Percentiles rank a stretch among this genome's conserved stretches.
phyloP scores from a whole-genome alignment of 2,329 filamentous ascomycete genomes.

The Exophiala bonariae region DNA sequence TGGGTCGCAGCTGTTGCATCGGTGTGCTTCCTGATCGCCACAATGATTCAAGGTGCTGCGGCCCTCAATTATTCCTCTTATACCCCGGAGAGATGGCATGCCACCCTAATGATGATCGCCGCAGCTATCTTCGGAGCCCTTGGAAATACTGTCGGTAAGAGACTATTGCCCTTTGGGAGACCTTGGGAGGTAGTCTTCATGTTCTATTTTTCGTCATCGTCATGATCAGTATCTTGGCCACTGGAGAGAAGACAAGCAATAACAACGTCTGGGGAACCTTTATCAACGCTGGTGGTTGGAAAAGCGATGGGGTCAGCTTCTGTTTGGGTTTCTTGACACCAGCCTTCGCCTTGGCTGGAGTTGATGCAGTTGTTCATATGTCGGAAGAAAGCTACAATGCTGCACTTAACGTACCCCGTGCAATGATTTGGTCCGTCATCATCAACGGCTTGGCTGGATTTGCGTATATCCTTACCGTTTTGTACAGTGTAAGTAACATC shows the following conservation, averaged over 20 bases:
- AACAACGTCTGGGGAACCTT: constrained; percentile 34
- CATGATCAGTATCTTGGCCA: constrained; percentile 37
- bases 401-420: constrained; percentile 29
- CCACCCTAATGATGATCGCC: constrained; percentile 37
- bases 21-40: constrained; percentile 42
- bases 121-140: constrained; percentile 36
- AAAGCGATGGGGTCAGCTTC: constrained; percentile 35
- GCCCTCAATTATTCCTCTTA: constrained; percentile 40
- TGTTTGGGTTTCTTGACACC: constrained; percentile 33
- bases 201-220: constrained; percentile 50
- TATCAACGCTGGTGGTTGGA: constrained; percentile 36
- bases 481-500: constrained; percentile 27
- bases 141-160: constrained; percentile 44
- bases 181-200: constrained; percentile 43
- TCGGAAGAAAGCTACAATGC: constrained; percentile 32
- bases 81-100: constrained; percentile 37
- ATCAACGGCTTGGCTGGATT: constrained; percentile 37
- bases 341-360: constrained; percentile 21
- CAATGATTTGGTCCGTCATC: constrained; percentile 30
- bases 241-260: constrained; percentile 29
- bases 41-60: constrained; percentile 42
- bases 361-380: constrained; percentile 30
- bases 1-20: constrained; percentile 46
- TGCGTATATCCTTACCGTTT: constrained; percentile 35
- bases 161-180: constrained; percentile 43